Evolutionary conservation across 2,329 filamentous ascomycete genomes (phyloP).

Genomic region (Atkinsonella hypoxylon): DNA sequence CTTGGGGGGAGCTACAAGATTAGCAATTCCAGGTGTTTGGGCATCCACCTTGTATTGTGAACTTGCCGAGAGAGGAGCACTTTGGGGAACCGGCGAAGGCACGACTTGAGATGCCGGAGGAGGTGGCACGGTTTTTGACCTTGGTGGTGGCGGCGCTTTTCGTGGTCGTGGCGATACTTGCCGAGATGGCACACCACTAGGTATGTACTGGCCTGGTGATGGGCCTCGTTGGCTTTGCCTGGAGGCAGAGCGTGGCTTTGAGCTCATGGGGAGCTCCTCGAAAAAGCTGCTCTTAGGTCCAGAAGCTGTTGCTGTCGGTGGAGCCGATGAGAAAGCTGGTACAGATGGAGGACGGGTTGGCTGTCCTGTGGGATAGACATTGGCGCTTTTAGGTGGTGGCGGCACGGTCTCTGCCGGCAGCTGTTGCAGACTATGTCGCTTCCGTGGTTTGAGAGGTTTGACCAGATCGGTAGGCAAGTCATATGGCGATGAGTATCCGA

Average conservation of each 20-base stretch:
- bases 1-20: constrained; percentile 41
- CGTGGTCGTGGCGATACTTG: neutral
- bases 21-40: constrained; percentile 16
- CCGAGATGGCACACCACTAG: neutral
- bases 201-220: constrained; percentile 24
- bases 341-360: constrained; percentile 11
- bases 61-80: constrained; percentile 10
- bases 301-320: neutral
- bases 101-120: constrained; percentile 11
- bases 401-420: constrained; percentile 31
- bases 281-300: constrained; percentile 51
- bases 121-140: constrained; percentile 14
- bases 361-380: constrained; percentile 31
- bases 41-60: constrained; percentile 7
- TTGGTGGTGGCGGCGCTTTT: constrained; percentile 20
- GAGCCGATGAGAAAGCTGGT: constrained; percentile 10
- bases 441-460: constrained; percentile 48
- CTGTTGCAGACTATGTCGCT: constrained; percentile 48
- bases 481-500: constrained; percentile 87
- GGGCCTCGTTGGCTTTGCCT: constrained; percentile 35
- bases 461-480: constrained; percentile 81
- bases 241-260: constrained; percentile 49
- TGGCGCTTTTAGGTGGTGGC: constrained; percentile 50
- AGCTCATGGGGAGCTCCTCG: constrained; percentile 58
- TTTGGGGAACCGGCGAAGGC: constrained; percentile 10